These are phyloP conservation scores for Litchi chinensis DNA, from an alignment of 345 rosid species.

Conservation along the genomic window DNA sequence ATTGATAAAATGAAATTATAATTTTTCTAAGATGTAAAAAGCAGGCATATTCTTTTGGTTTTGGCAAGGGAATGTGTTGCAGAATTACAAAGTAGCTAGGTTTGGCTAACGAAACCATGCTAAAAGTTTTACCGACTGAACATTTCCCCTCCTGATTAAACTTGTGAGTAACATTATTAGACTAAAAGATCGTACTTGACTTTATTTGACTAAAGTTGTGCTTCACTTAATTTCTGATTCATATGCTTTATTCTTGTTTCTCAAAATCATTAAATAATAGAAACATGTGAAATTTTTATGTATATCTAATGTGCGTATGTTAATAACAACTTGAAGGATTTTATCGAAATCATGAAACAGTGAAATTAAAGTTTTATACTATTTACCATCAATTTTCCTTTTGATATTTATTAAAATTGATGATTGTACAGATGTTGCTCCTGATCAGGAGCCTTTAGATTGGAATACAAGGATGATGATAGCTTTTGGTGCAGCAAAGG, in stretches of 20 bases:
- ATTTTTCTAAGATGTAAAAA: no score
- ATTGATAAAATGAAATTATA: no score
- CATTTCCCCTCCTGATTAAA: neutral
- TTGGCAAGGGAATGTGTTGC: no score
- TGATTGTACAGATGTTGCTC: slow-evolving; percentile 36
- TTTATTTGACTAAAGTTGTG: neutral
- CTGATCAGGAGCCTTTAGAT: slow-evolving; percentile 45
- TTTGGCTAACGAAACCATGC: neutral
- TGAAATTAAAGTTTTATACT: neutral
- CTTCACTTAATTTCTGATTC: neutral
- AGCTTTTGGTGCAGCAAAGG: slow-evolving; percentile 66
- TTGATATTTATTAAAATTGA: neutral
- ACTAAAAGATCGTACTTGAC: neutral
- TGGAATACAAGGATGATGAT: slow-evolving; percentile 70
- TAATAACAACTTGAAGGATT: no score
- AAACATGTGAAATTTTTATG: no score
- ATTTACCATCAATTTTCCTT: neutral
- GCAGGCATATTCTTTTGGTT: no score
- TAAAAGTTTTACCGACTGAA: neutral
- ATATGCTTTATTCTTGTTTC: neutral
- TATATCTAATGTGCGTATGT: no score
- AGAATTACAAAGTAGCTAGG: no score
- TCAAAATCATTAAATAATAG: neutral
- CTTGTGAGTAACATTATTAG: neutral
- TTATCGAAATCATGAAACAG: neutral